These are phyloP conservation scores for Diaporthe capsici DNA, from an alignment of 2,329 filamentous ascomycete species.

Conservation along the genomic window DNA sequence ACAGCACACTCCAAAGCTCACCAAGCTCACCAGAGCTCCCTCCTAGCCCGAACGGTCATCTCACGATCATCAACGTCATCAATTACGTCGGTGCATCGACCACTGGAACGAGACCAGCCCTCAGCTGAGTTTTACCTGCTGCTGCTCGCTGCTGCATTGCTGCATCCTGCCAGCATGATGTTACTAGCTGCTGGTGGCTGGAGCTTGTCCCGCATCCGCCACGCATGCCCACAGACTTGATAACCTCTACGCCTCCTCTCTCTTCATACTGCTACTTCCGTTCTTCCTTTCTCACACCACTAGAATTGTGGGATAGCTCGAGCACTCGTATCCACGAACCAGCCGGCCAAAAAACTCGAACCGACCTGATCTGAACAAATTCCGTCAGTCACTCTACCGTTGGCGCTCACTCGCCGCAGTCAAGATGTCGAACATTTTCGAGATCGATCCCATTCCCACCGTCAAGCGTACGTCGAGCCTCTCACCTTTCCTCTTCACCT, in stretches of 20 bases:
- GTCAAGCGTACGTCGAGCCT: slow-evolving; percentile 36
- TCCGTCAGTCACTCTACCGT: neutral
- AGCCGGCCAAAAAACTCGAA: neutral
- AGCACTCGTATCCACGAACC: neutral
- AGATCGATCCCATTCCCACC: slow-evolving; percentile 39
- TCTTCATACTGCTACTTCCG: neutral
- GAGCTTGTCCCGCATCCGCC: slow-evolving; percentile 2
- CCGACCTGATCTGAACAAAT: neutral
- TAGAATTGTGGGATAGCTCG: neutral
- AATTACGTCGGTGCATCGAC: slow-evolving; percentile 40
- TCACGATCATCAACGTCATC: slow-evolving; percentile 42
- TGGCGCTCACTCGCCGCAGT: neutral
- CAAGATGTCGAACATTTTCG: slow-evolving; percentile 39
- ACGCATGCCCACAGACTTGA: slow-evolving; percentile 7
- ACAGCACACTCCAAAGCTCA: neutral
- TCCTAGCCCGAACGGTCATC: slow-evolving; percentile 31
- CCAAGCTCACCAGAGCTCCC: slow-evolving; percentile 3
- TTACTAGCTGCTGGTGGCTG: slow-evolving; percentile 18
- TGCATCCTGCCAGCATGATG: slow-evolving; percentile 1
- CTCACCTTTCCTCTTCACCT: too few species aligned
- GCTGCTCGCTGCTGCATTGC: neutral
- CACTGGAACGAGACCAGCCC: slow-evolving; percentile 34
- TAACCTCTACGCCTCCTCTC: slow-evolving; percentile 1
- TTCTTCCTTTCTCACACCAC: neutral
- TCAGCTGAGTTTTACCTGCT: slow-evolving; percentile 37